phyloP scores from a whole-genome alignment of 108 stramenopile species.

The Cyclotella sp. region DNA sequence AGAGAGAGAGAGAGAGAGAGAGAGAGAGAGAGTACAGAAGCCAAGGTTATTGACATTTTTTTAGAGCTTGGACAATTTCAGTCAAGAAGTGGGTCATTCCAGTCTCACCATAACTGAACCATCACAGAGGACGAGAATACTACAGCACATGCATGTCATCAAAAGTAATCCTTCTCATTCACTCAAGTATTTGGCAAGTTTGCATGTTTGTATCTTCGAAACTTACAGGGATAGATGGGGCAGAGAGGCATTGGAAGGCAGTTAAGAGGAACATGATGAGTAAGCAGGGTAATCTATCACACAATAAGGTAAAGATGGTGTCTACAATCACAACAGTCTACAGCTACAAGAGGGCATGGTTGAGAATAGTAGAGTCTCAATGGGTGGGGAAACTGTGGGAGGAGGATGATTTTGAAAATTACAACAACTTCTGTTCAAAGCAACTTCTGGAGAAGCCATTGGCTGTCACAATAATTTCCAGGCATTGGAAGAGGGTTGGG shows the following conservation, averaged over 20 bases:
- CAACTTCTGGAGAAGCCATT: too few relatives aligned
- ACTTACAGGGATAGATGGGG: constrained; percentile 11
- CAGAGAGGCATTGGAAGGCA: constrained; percentile 18
- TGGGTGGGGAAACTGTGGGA: too few relatives aligned
- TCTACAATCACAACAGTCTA: too few relatives aligned
- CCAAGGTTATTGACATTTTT: neutral
- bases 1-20: too few relatives aligned
- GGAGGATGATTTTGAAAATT: too few relatives aligned
- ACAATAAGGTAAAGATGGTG: too few relatives aligned
- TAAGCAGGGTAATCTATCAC: too few relatives aligned
- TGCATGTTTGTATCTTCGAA: constrained; percentile 21
- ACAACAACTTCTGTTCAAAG: too few relatives aligned
- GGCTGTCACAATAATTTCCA: too few relatives aligned
- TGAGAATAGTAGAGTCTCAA: too few relatives aligned
- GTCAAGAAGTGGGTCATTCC: neutral
- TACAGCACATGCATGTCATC: constrained; percentile 10
- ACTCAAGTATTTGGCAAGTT: constrained; percentile 31
- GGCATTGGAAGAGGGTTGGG: too few relatives aligned
- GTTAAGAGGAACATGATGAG: neutral
- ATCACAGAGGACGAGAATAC: constrained; percentile 4
- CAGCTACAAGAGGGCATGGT: too few relatives aligned
- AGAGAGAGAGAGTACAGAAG: neutral
- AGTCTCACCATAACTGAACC: neutral
- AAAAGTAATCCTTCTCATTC: constrained; percentile 10
- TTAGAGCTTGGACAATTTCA: neutral